phyloP scores from a whole-genome alignment of 2,329 filamentous ascomycete genomes.

The Claviceps digitariae region DNA sequence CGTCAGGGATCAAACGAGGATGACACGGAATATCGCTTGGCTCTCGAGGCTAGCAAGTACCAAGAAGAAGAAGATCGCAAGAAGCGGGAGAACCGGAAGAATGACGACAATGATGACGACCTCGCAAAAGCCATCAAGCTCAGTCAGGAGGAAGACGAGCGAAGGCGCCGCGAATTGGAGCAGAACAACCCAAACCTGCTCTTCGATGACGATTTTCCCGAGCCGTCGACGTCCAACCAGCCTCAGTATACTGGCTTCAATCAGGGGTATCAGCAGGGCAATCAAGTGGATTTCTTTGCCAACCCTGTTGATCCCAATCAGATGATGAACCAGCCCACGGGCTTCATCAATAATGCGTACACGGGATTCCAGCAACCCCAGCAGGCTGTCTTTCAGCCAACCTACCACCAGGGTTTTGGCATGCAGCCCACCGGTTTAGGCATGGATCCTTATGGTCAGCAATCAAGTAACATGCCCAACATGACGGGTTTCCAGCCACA shows the following conservation, averaged over 20 bases:
- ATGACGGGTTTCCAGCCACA: conserved; percentile 36
- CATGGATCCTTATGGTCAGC: conserved; percentile 55
- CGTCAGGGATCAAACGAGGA: conserved; percentile 54
- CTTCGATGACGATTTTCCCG: conserved; percentile 67
- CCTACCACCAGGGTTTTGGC: conserved; percentile 53
- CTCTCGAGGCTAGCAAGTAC: conserved; percentile 86
- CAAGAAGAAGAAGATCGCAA: conserved; percentile 83
- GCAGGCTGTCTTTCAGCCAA: conserved; percentile 41
- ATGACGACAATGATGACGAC: conserved; percentile 59
- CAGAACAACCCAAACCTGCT: conserved; percentile 71
- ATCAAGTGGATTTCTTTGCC: conserved; percentile 91
- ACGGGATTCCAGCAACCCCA: conserved; percentile 36
- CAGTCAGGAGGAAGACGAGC: conserved; percentile 87
- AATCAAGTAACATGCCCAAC: conserved; percentile 14
- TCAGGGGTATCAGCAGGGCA: conserved; percentile 94
- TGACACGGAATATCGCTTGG: conserved; percentile 79
- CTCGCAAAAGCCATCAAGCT: conserved; percentile 89
- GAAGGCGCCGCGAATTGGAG: conserved; percentile 74
- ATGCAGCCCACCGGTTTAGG: conserved; percentile 47
- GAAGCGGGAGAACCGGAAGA: conserved; percentile 53
- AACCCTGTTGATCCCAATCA: conserved; percentile 74
- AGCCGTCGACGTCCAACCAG: conserved; percentile 31
- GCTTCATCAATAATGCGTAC: conserved; percentile 47
- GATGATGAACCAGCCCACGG: conserved; percentile 66
- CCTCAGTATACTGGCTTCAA: conserved; percentile 82